phyloP scores from a whole-genome alignment of 1,284 basidiomycete species.

The Retiboletus flavoniger region DNA sequence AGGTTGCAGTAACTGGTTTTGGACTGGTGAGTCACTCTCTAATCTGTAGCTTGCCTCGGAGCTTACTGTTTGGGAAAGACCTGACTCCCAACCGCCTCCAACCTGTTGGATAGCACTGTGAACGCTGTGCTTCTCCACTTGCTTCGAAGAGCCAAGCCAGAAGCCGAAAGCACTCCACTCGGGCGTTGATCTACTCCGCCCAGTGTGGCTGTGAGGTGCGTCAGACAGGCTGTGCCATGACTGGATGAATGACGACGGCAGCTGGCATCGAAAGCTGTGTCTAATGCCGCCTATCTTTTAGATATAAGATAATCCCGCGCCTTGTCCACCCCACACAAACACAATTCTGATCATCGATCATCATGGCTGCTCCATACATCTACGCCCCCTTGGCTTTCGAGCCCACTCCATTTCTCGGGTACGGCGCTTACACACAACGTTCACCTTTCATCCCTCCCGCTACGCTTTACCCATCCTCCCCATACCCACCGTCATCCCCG shows the following conservation, averaged over 20 bases:
- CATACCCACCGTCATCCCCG: slow-evolving; percentile 25
- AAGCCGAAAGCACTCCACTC: not conserved
- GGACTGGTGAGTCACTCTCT: slow-evolving; percentile 1
- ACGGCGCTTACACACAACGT: slow-evolving; percentile 30
- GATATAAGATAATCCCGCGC: slow-evolving; percentile 17
- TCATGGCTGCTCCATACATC: slow-evolving; percentile 43
- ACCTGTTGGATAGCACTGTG: not conserved
- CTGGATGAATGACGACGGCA: slow-evolving; percentile 1
- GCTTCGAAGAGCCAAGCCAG: not conserved
- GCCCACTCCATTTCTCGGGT: slow-evolving; percentile 32
- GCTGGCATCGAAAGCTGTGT: slow-evolving; percentile 17
- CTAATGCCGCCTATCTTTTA: slow-evolving; percentile 6
- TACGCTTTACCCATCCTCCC: slow-evolving; percentile 36
- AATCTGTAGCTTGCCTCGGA: not conserved
- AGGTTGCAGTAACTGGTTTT: not conserved
- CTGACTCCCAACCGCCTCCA: not conserved
- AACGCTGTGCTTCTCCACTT: not conserved
- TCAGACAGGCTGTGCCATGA: slow-evolving; percentile 22
- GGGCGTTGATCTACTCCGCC: slow-evolving; percentile 4
- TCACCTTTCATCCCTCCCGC: slow-evolving; percentile 45
- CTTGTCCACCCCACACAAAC: not conserved
- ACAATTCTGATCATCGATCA: not conserved
- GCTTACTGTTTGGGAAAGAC: not conserved
- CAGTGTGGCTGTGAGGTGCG: slow-evolving; percentile 22
- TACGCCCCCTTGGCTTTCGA: slow-evolving; percentile 36